Conservation (phyloP, 371 early-diverging fungal genomes). For the Smittium mucronatum region DNA sequence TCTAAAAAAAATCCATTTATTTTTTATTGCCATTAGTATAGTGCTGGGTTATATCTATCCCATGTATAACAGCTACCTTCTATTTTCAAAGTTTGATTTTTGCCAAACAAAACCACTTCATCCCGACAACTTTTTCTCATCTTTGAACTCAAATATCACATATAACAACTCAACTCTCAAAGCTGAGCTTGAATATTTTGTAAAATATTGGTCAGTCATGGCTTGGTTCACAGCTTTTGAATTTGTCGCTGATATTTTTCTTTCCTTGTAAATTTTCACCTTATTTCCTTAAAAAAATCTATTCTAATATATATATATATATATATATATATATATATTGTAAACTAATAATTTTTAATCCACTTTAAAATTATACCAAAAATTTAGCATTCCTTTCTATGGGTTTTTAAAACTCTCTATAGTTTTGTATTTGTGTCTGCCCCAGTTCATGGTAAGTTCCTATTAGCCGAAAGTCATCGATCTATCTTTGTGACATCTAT, state of each 20-base stretch:
- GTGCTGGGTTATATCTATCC: slow-evolving; percentile 6
- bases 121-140: background rate
- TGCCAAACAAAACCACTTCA: background rate
- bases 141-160: background rate
- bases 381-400: background rate
- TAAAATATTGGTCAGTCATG: slow-evolving; percentile 13
- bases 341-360: background rate
- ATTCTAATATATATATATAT: no score
- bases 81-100: background rate
- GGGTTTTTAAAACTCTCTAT: background rate
- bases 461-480: no score
- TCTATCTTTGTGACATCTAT: no score
- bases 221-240: slow-evolving; percentile 12
- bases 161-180: background rate
- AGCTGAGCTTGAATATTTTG: background rate
- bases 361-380: background rate
- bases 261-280: slow-evolving; percentile 3
- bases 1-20: background rate
- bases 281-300: background rate
- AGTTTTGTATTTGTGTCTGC: background rate
- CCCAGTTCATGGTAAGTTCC: background rate
- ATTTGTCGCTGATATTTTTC: slow-evolving; percentile 12
- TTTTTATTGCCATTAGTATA: background rate
- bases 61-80: slow-evolving; percentile 1
- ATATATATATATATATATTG: no score